Evolutionary conservation across 495 filamentous ascomycete genomes (phyloP).

Genomic region (Eremomyces bilateralis): DNA sequence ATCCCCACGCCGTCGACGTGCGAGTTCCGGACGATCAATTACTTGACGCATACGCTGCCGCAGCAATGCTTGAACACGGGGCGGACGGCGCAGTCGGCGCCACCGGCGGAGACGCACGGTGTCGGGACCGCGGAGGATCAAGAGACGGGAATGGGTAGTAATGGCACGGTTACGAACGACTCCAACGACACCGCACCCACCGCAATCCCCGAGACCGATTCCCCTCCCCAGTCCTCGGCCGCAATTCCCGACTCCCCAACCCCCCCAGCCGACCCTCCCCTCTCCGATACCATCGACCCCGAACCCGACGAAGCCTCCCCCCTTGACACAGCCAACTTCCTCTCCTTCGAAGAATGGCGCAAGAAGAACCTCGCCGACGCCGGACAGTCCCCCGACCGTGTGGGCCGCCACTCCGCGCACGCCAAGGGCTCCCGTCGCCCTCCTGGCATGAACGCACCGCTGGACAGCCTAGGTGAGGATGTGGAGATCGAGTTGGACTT

Average conservation of each 20-base stretch:
- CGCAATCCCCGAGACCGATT: neutral
- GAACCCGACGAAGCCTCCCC: conserved; percentile 41
- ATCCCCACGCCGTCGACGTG: conserved; percentile 23
- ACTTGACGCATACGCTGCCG: conserved; percentile 57
- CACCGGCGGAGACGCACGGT: conserved; percentile 5
- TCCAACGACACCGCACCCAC: neutral
- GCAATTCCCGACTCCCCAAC: neutral
- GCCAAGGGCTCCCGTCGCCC: conserved; percentile 25
- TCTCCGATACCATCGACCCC: conserved; percentile 5
- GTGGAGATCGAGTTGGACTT: conserved; percentile 83
- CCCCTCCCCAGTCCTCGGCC: neutral
- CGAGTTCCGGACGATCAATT: conserved; percentile 49
- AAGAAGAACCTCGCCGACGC: conserved; percentile 73
- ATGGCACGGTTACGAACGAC: neutral
- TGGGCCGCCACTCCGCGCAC: conserved; percentile 27
- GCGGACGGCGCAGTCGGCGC: conserved; percentile 12
- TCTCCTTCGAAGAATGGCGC: conserved; percentile 98
- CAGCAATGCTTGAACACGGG: conserved; percentile 48
- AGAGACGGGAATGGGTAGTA: neutral
- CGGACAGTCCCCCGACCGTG: conserved; percentile 60
- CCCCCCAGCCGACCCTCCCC: neutral
- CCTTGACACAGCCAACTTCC: conserved; percentile 65
- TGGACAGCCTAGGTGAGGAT: conserved; percentile 69
- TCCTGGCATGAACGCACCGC: conserved; percentile 35
- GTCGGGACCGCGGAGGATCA: neutral